Evolutionary conservation across 441 rosid genomes (phyloP).

Genomic region (Adansonia gregorii): DNA sequence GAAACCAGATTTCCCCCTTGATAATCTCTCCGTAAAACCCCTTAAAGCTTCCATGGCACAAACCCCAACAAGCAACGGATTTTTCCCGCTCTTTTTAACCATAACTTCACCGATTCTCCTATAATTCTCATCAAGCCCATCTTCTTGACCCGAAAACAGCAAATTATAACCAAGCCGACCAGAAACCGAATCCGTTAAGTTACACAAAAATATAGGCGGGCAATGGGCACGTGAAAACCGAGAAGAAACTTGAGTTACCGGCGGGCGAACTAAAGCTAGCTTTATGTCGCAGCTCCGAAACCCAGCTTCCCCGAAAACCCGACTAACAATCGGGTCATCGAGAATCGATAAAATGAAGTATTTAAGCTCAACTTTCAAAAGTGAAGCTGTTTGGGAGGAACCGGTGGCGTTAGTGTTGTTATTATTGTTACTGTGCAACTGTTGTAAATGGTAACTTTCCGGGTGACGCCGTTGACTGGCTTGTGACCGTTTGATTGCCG

Average conservation of each 20-base stretch:
- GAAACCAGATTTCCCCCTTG: slow-evolving; percentile 41
- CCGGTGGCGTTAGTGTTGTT: slow-evolving; percentile 32
- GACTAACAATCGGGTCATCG: slow-evolving; percentile 87
- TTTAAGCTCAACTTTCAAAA: slow-evolving; percentile 73
- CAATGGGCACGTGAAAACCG: slow-evolving; percentile 44
- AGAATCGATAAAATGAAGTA: slow-evolving; percentile 72
- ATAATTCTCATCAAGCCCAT: slow-evolving; percentile 54
- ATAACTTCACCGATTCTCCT: slow-evolving; percentile 60
- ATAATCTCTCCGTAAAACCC: slow-evolving; percentile 48
- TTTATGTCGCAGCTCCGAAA: slow-evolving; percentile 77
- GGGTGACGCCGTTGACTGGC: slow-evolving; percentile 85
- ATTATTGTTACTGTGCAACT: slow-evolving; percentile 50
- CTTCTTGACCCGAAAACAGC: slow-evolving; percentile 42
- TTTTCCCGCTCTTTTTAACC: slow-evolving; percentile 45
- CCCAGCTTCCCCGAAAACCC: slow-evolving; percentile 80
- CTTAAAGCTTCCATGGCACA: slow-evolving; percentile 56
- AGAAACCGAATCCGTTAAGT: slow-evolving; percentile 47
- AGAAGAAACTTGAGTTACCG: slow-evolving; percentile 44
- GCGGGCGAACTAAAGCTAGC: slow-evolving; percentile 72
- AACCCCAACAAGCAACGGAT: slow-evolving; percentile 62
- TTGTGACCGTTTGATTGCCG: slow-evolving; percentile 89
- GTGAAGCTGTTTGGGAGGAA: slow-evolving; percentile 41
- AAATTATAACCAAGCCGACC: slow-evolving; percentile 41
- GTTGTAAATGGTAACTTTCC: slow-evolving; percentile 73
- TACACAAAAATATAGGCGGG: slow-evolving; percentile 63